Evolutionary conservation across 179 eudicot genomes (phyloP).

Genomic region (Patellifolia procumbens): DNA sequence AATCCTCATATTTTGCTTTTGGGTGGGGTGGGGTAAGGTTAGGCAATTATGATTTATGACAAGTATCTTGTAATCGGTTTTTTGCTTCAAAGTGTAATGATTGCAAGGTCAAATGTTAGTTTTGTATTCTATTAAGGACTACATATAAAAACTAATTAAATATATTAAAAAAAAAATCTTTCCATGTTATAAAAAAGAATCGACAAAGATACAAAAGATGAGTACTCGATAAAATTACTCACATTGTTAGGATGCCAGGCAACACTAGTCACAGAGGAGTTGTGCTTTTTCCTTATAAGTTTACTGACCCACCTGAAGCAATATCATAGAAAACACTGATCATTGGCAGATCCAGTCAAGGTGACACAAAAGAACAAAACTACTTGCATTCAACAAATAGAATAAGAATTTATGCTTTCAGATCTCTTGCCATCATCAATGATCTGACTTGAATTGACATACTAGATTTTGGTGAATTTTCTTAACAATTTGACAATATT

Average conservation of each 20-base stretch:
- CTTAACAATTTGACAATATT: not conserved
- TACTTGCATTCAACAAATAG: not conserved
- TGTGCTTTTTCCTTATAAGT: conserved; percentile 91
- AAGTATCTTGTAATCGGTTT: not conserved
- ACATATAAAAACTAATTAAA: no score
- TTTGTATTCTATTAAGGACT: not conserved
- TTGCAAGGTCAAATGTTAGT: not conserved
- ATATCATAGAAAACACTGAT: conserved; percentile 14
- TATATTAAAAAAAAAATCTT: no score
- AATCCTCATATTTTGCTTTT: not conserved
- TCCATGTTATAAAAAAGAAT: not conserved
- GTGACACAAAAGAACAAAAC: not conserved
- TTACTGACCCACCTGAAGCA: conserved; percentile 98
- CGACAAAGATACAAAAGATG: no score
- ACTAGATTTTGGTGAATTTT: not conserved
- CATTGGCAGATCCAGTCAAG: not conserved
- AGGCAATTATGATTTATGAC: not conserved
- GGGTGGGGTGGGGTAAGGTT: not conserved
- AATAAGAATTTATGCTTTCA: not conserved
- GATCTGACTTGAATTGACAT: not conserved
- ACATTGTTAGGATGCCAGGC: conserved; percentile 99
- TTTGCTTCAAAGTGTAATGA: not conserved
- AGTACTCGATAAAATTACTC: no score
- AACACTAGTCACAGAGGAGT: conserved; percentile 94
- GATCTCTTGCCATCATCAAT: not conserved